Evolutionary conservation across 2,329 filamentous ascomycete genomes (phyloP).

Genomic region (Aspergillus ochraceus): DNA sequence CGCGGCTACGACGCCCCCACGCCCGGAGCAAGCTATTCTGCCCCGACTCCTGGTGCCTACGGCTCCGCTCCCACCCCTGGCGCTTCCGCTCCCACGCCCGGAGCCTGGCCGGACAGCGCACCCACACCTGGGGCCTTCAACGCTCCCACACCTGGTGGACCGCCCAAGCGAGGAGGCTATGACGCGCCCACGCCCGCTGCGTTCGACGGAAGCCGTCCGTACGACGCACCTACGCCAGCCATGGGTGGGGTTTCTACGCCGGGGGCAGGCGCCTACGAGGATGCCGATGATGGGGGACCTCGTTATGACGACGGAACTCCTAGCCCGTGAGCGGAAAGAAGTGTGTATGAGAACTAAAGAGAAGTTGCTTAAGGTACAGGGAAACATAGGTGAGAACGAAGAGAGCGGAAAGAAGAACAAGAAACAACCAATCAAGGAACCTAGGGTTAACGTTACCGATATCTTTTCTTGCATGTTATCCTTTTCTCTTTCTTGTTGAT

Average conservation of each 20-base stretch:
- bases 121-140: constrained; percentile 49
- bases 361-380: background rate
- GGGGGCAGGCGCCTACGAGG: constrained; percentile 34
- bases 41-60: constrained; percentile 63
- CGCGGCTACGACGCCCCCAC: constrained; percentile 71
- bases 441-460: background rate
- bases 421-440: too few species aligned
- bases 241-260: constrained; percentile 42
- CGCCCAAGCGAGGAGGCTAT: constrained; percentile 23
- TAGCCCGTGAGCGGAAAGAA: constrained; percentile 31
- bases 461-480: constrained; percentile 5
- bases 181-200: constrained; percentile 44
- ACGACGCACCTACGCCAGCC: constrained; percentile 53
- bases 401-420: background rate
- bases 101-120: constrained; percentile 45
- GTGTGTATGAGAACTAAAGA: background rate
- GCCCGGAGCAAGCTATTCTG: constrained; percentile 65
- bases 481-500: background rate
- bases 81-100: constrained; percentile 59
- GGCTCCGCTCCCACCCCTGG: constrained; percentile 66
- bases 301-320: constrained; percentile 46
- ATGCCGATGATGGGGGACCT: constrained; percentile 42
- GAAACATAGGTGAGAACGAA: background rate
- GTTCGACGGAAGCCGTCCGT: constrained; percentile 30
- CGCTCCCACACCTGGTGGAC: constrained; percentile 44